Percentiles rank a stretch among this genome's conserved stretches.
Conservation (phyloP, 1,284 basidiomycete species). For the Omphalotus olearius region DNA sequence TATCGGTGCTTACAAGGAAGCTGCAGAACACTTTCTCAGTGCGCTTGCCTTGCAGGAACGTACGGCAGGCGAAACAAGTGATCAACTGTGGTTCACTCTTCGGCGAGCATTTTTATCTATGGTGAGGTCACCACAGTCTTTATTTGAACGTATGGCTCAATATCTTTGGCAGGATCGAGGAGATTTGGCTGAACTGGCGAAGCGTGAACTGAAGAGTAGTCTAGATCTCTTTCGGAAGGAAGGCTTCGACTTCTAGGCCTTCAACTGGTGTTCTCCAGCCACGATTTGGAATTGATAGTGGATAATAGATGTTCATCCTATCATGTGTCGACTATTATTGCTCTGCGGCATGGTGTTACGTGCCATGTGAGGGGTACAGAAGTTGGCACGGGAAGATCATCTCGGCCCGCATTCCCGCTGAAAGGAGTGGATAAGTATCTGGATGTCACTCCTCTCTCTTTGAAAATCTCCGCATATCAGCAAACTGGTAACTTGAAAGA, state of each 20-base stretch:
- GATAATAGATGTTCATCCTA: no score
- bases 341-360: no score
- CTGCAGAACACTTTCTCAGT: constrained; percentile 94
- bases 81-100: constrained; percentile 91
- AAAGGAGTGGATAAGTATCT: neutral
- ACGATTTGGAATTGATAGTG: no score
- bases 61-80: constrained; percentile 64
- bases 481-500: constrained; percentile 14
- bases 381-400: no score
- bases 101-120: constrained; percentile 79
- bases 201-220: constrained; percentile 42
- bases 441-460: neutral
- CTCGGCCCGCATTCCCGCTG: no score
- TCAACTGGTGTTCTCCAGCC: no score
- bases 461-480: neutral
- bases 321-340: no score
- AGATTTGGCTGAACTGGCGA: constrained; percentile 64
- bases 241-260: constrained; percentile 78
- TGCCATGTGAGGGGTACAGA: no score
- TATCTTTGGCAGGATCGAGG: constrained; percentile 43
- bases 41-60: constrained; percentile 80
- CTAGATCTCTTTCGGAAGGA: constrained; percentile 70
- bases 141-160: constrained; percentile 2
- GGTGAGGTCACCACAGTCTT: constrained; percentile 43
- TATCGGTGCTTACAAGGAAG: constrained; percentile 93